Base-by-base conservation (phyloP, 495 filamentous ascomycete species). In the Haplographium delicatum region DNA sequence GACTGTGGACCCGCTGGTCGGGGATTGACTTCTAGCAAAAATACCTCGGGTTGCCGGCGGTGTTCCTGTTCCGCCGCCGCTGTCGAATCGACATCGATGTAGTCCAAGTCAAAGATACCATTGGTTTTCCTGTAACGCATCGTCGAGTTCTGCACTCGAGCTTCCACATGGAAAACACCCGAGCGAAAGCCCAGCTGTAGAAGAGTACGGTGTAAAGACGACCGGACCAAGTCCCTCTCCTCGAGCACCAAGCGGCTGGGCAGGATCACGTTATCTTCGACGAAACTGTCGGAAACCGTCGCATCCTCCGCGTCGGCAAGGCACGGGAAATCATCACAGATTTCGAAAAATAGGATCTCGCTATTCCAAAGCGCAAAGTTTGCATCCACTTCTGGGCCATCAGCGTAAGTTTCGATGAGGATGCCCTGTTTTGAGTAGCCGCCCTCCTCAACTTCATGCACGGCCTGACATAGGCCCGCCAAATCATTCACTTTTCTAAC, bases 321-420 rank as follows among this genome's bases (percentile, higher is more conserved):
- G 18, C 55, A 57, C 0, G 68, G 68, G 42, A 69, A 63, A 35
- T 68, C 61, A 38, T 69, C 68, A 3, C 42, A 38, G n/a, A 63
- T 31, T 30, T 71, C 68, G 49, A 54, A 62, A 50, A 69, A 68
- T 3, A 68, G 31, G 4, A 68, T 28, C 25, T 71, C 59, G 2
- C 67, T 65, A 30, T 69, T 54, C 15, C 13, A 43, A 3, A 71
- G 47, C 1, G 61, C 61, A 24, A 69, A 54, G 42, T 69, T 69
- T 20, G 51, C 57, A 46, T 71, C 68, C 1, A 71, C 53, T 34
- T 71, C 67, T 5, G 68, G 68, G 0, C 68, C 68, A 30, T 61
- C 56, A 30, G 50, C 38, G 49, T 71, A 71, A n/a, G 20, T 24
- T 33, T 66, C 64, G 19, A 64, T 23, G 0, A 44, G 24, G 41